These are phyloP conservation scores for Holtermannia corniformis DNA, from an alignment of 768 basidiomycete species.

Conservation along the genomic window DNA sequence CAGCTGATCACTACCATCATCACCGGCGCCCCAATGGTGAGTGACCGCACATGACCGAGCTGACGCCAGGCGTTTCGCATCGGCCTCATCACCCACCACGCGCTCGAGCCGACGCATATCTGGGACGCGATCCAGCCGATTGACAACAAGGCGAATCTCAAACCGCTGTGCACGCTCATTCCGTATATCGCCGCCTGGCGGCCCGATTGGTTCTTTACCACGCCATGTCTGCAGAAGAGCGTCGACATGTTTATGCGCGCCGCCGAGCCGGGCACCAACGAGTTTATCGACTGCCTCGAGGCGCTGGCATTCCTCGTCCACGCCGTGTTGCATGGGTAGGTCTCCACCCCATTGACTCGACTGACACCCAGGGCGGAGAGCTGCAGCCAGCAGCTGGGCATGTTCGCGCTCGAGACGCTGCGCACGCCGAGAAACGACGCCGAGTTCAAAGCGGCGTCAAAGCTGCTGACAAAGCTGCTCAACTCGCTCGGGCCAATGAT, in stretches of 20 bases:
- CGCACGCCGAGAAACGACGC: not conserved
- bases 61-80: not conserved
- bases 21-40: not conserved
- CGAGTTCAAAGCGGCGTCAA: conserved; percentile 15
- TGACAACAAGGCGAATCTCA: not conserved
- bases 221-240: not conserved
- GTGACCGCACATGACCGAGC: not conserved
- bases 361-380: not conserved
- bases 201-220: not conserved
- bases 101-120: not conserved
- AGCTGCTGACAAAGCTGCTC: conserved; percentile 17
- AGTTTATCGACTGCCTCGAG: not conserved
- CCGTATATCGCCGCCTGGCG: not conserved
- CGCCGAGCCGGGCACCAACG: not conserved
- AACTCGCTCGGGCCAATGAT: conserved; percentile 24
- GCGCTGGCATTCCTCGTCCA: not conserved
- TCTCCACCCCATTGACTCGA: not conserved
- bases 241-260: not conserved
- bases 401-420: not conserved
- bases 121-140: not conserved
- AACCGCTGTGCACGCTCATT: not conserved
- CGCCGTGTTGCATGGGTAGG: not conserved
- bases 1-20: not conserved
- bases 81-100: not conserved
- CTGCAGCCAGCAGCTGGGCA: not conserved